Evolutionary conservation across 129 eudicot genomes (phyloP), one percentile per base, ranked within the genome.

Genomic region (Flaveria bidentis): DNA sequence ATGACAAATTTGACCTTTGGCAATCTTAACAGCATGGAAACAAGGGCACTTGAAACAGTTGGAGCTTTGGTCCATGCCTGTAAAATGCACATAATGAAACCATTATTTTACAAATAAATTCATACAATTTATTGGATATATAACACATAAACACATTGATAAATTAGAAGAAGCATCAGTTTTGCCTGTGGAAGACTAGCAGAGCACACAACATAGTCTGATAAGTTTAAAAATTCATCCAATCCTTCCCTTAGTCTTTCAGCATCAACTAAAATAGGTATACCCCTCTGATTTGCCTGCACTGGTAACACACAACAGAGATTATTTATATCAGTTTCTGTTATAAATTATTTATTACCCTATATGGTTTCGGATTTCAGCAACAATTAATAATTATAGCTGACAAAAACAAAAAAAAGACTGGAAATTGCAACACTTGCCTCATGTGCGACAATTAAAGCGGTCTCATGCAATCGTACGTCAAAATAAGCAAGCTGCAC

Each of bases 161-260:
- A 17, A 44, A 20, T 46, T 53, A 8, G 28, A 56, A 66, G 47
- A 60, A 62, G 45, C 12, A 23, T 69, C 75, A 53, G 66, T 81
- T 82, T 33, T 88, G 81, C 98, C 98, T 91, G 93, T 64, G 98
- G 98, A 83, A 91, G 91, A 60, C 82, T 89, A 6, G 90, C 80
- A 5, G 97, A 84, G 87, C 97, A 94, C 61, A 94, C 85, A 36
- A 80, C 88, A 64, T 88, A 94, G 77, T 73, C 80, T 14, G 97
- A 78, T 33, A 88, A 79, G 58, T 56, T 49, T 50, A 94, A 72
- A 72, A 91, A 91, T 44, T 87, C 91, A 67, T 91, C 93, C 83
- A 91, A 47, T 0, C 97, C 96, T 10, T 94, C 96, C 78, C 93
- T 80, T 77, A 81, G 79, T 74, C 70, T 87, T 86, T 94, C 98